phyloP scores from a whole-genome alignment of 169 alveolate species.

The Eimeria zaria region DNA sequence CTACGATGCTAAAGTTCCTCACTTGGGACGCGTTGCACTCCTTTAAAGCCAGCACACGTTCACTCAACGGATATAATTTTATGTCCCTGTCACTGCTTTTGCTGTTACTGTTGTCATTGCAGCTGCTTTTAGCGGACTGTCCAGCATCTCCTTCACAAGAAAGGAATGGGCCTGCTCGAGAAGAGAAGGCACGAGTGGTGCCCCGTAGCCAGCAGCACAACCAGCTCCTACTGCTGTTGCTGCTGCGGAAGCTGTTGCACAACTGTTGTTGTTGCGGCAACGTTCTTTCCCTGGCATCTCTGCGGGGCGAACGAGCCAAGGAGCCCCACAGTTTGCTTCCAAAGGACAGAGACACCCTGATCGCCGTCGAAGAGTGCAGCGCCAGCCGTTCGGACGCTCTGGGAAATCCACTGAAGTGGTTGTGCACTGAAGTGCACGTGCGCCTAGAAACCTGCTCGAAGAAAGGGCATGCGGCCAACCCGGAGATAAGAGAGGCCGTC shows the following conservation, averaged over 20 bases:
- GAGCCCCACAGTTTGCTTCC: neutral
- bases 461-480: constrained; percentile 44
- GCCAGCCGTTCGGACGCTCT: neutral
- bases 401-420: neutral
- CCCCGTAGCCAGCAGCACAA: neutral
- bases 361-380: neutral
- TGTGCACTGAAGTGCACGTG: neutral
- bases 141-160: constrained; percentile 10
- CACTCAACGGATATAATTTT: neutral
- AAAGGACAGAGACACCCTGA: neutral
- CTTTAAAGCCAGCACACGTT: neutral
- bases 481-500: constrained; percentile 12
- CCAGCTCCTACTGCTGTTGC: neutral
- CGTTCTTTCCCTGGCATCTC: neutral
- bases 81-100: neutral
- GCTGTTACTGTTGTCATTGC: neutral
- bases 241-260: neutral
- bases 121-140: neutral
- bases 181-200: neutral
- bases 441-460: neutral
- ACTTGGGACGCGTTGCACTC: constrained; percentile 77
- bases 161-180: neutral
- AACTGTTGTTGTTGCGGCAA: constrained; percentile 12
- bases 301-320: neutral
- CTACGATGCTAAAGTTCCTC: constrained; percentile 97